Evolutionary conservation across 768 basidiomycete genomes (phyloP), one percentile per base, ranked within the genome.

Genomic region (Mycena pura): DNA sequence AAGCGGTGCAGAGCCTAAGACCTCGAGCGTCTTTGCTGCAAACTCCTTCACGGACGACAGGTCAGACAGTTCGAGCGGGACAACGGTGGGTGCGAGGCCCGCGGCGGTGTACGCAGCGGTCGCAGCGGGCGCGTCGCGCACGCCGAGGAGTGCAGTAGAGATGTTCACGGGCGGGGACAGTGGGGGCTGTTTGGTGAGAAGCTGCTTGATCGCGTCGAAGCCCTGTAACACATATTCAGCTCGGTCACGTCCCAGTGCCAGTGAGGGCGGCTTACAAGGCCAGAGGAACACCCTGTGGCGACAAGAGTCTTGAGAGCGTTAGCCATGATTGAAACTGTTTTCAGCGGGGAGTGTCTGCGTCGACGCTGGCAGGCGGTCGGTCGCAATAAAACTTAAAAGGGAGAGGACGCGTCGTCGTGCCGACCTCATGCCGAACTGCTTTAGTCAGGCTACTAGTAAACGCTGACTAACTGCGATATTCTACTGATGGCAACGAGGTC

Each of bases 101-200:
- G 6, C 31, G 17, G 22, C 10, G 27, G 22, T 55, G 54, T 50
- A 61, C 6, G 64, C 64, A 0, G 54, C 49, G 17, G 50, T 32
- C 1, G 59, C 57, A 3, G 29, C 15, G 2, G 34, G 14, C 47
- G 51, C 44, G 22, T 65, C 50, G n/a, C 64, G 48, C 7, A 44
- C 64, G 28, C 64, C 59, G 44, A 65, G 64, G 55, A 65, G n/a
- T n/a, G n/a, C n/a, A n/a, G n/a, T 45, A 50, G 52, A 38, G 21
- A 21, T 65, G 41, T 56, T n/a, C n/a, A n/a, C n/a, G n/a, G n/a
- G n/a, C n/a, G n/a, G 47, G 13, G 53, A 41, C 1, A 55, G 59
- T 32, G 60, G 58, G 4, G 41, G 22, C 21, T 61, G 49, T 7
- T n/a, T n/a, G n/a, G 5, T 11, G 9, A 65, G 36, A 13, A 65